These are phyloP conservation scores for Auriscalpium microsporum DNA, from an alignment of 768 basidiomycete genomes.

Conservation along the genomic window DNA sequence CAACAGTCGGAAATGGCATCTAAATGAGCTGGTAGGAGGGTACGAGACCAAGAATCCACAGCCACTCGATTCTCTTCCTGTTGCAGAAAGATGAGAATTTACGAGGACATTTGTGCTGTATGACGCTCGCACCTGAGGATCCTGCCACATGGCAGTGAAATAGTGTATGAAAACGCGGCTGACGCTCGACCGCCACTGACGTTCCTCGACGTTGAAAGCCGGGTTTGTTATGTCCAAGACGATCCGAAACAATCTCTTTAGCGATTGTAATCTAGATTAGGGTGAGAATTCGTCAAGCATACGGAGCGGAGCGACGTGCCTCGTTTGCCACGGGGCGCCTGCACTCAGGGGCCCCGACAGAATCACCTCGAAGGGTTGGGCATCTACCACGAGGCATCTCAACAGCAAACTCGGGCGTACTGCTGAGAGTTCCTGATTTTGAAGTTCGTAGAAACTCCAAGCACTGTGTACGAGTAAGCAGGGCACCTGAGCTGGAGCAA, in stretches of 20 bases:
- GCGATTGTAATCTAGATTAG: constrained; percentile 37
- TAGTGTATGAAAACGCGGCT: constrained; percentile 50
- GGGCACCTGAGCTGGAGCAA: not conserved
- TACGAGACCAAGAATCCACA: constrained; percentile 48
- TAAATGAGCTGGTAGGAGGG: constrained; percentile 58
- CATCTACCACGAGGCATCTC: constrained; percentile 52
- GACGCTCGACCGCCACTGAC: constrained; percentile 61
- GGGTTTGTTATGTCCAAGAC: constrained; percentile 59
- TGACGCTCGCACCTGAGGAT: constrained; percentile 39
- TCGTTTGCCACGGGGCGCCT: constrained; percentile 35
- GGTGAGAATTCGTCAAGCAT: not conserved
- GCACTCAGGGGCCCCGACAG: constrained; percentile 33
- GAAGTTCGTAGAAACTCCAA: constrained; percentile 64
- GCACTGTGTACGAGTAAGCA: constrained; percentile 30
- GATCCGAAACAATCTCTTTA: constrained; percentile 53
- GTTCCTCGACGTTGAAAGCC: constrained; percentile 49
- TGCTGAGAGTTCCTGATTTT: constrained; percentile 42
- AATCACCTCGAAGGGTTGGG: constrained; percentile 50
- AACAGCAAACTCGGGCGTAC: constrained; percentile 50
- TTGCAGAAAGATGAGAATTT: not conserved
- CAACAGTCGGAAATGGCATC: constrained; percentile 60
- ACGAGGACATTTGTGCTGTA: not conserved
- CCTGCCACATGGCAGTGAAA: constrained; percentile 57
- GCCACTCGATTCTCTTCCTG: constrained; percentile 65
- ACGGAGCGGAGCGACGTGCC: constrained; percentile 31